phyloP scores from a whole-genome alignment of 768 basidiomycete genomes.

The Grammothele lineata region DNA sequence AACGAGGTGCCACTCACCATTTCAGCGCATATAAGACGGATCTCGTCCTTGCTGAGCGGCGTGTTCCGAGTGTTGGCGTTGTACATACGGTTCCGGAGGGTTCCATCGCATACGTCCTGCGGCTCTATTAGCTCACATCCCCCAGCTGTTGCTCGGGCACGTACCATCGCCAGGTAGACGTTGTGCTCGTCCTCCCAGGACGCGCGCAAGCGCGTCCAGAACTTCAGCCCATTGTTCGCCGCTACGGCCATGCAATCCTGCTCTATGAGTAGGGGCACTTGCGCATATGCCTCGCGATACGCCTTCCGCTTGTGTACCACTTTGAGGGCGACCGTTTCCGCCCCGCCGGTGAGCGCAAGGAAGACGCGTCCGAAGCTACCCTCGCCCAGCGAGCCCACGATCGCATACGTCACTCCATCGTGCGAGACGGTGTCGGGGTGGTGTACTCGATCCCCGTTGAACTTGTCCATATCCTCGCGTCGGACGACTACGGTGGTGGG shows the following conservation, averaged over 20 bases:
- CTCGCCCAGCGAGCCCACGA: constrained; percentile 15
- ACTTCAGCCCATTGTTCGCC: constrained; percentile 1
- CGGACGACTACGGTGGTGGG: too few species aligned
- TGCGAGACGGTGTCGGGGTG: not conserved
- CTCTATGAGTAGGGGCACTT: constrained; percentile 9
- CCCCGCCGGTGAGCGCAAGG: constrained; percentile 8
- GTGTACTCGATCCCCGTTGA: not conserved
- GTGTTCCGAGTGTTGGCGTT: too few species aligned
- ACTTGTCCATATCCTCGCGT: too few species aligned
- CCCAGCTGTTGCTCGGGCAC: not conserved
- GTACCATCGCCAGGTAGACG: constrained; percentile 25
- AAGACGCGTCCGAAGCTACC: constrained; percentile 19
- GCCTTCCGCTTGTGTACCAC: constrained; percentile 18
- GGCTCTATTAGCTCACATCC: too few species aligned
- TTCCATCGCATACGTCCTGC: constrained; percentile 9
- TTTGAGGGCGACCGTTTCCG: constrained; percentile 21
- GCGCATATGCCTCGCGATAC: not conserved
- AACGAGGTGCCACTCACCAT: constrained; percentile 6
- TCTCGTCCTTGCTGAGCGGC: not conserved
- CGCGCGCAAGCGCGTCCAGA: constrained; percentile 11
- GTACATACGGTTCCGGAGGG: constrained; percentile 6
- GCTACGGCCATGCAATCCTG: constrained; percentile 12
- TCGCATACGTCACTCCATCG: constrained; percentile 8
- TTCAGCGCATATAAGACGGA: constrained; percentile 15
- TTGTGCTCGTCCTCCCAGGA: constrained; percentile 23